phyloP scores from a whole-genome alignment of 2,329 filamentous ascomycete species.

The Biscogniauxia marginata region DNA sequence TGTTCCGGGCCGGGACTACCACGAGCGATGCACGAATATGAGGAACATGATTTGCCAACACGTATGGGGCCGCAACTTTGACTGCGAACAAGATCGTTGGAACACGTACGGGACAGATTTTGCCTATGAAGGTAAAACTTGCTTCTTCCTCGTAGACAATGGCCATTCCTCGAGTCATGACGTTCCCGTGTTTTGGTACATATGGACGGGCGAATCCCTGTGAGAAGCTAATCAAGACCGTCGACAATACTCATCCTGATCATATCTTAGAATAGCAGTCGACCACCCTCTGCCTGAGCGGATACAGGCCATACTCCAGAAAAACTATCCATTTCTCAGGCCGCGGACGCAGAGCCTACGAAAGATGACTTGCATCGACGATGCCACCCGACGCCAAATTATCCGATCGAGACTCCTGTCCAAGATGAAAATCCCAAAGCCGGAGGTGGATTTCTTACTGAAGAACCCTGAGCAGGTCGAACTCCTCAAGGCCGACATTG shows the following conservation, averaged over 20 bases:
- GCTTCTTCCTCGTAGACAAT: conserved; percentile 21
- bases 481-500: conserved; percentile 6
- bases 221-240: conserved; percentile 3
- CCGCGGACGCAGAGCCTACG: neutral
- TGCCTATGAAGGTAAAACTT: conserved; percentile 12
- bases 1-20: conserved; percentile 17
- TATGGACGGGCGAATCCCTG: conserved; percentile 17
- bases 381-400: conserved; percentile 10
- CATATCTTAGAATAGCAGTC: neutral
- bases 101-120: conserved; percentile 11
- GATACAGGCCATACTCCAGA: conserved; percentile 4
- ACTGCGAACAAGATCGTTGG: conserved; percentile 13
- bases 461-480: conserved; percentile 6
- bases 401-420: conserved; percentile 8
- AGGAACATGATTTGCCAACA: conserved; percentile 19
- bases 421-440: conserved; percentile 8
- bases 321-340: conserved; percentile 1
- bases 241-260: neutral
- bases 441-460: conserved; percentile 6
- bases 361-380: conserved; percentile 1
- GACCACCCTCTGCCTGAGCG: conserved; percentile 3
- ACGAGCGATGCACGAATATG: conserved; percentile 15
- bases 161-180: conserved; percentile 12
- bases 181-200: conserved; percentile 17
- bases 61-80: conserved; percentile 19